These are phyloP conservation scores for Naegleria fowleri DNA, from an alignment of 208 protist species.

Conservation along the genomic window DNA sequence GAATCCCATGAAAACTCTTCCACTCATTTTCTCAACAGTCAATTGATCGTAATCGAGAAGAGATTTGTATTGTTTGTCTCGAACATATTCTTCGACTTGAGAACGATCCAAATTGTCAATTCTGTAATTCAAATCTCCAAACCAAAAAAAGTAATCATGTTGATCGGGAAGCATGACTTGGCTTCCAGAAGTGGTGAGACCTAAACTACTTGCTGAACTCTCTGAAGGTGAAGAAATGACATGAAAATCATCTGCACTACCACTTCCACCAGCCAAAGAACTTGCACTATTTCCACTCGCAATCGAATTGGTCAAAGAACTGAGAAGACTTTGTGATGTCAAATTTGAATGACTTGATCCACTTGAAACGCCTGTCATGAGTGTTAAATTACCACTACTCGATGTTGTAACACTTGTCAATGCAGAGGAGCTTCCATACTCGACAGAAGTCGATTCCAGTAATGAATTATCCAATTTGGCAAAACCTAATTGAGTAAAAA, in stretches of 20 bases:
- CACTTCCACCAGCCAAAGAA: not conserved
- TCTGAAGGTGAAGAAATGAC: not conserved
- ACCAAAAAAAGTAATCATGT: slow-evolving; percentile 81
- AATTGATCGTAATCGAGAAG: slow-evolving; percentile 16
- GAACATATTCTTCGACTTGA: not conserved
- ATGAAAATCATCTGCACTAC: not conserved
- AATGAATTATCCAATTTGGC: not conserved
- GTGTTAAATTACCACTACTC: no score
- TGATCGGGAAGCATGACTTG: slow-evolving; percentile 9
- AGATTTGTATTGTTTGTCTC: not conserved
- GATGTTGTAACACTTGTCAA: no score
- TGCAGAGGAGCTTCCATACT: not conserved
- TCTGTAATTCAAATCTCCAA: slow-evolving; percentile 85
- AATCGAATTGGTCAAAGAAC: no score
- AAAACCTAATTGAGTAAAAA: slow-evolving; percentile 23
- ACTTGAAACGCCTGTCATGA: no score
- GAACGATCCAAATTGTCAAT: not conserved
- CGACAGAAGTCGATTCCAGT: not conserved
- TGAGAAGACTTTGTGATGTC: no score
- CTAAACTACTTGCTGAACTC: not conserved
- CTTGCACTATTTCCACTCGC: not conserved
- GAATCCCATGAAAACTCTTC: slow-evolving; percentile 37
- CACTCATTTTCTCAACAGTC: slow-evolving; percentile 11
- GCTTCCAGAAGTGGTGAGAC: not conserved
- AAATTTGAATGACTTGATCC: no score